phyloP scores from a whole-genome alignment of 2,329 filamentous ascomycete genomes.

The Fusarium nelsonii region DNA sequence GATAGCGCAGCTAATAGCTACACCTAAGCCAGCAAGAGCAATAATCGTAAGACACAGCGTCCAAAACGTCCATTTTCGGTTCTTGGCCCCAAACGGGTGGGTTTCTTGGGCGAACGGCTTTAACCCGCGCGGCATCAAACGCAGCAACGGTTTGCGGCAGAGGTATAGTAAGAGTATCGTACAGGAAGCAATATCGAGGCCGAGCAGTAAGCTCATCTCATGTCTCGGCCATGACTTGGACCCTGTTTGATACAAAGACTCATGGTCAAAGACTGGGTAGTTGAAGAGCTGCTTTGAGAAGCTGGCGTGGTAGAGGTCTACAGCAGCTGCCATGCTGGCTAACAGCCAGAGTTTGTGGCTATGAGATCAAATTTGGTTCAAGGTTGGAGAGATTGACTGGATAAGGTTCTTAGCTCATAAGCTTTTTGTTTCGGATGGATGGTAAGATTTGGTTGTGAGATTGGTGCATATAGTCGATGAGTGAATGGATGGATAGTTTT shows the following conservation, averaged over 20 bases:
- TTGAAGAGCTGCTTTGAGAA: constrained; percentile 30
- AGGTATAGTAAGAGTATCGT: constrained; percentile 50
- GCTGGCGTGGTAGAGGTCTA: constrained; percentile 30
- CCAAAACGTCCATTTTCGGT: constrained; percentile 56
- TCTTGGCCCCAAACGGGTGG: constrained; percentile 35
- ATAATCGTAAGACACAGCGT: constrained; percentile 53
- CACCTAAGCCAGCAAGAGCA: constrained; percentile 52
- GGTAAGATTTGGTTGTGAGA: neutral
- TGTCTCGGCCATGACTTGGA: constrained; percentile 7
- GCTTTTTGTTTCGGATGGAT: neutral
- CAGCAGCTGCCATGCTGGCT: constrained; percentile 25
- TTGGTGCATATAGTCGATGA: neutral
- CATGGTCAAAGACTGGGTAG: neutral
- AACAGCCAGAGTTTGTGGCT: constrained; percentile 9
- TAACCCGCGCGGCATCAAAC: constrained; percentile 56
- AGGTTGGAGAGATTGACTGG: neutral
- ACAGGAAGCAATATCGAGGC: constrained; percentile 46
- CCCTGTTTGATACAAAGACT: constrained; percentile 9
- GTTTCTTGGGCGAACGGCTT: constrained; percentile 60
- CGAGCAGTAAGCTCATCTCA: constrained; percentile 38
- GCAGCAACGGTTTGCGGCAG: constrained; percentile 43
- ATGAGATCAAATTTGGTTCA: neutral
- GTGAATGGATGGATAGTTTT: neutral
- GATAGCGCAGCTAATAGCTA: constrained; percentile 51
- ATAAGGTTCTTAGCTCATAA: constrained; percentile 23